Evolutionary conservation across 2,329 filamentous ascomycete species (phyloP), one percentile per base, ranked within the genome.

Genomic region (Alternaria viburni): DNA sequence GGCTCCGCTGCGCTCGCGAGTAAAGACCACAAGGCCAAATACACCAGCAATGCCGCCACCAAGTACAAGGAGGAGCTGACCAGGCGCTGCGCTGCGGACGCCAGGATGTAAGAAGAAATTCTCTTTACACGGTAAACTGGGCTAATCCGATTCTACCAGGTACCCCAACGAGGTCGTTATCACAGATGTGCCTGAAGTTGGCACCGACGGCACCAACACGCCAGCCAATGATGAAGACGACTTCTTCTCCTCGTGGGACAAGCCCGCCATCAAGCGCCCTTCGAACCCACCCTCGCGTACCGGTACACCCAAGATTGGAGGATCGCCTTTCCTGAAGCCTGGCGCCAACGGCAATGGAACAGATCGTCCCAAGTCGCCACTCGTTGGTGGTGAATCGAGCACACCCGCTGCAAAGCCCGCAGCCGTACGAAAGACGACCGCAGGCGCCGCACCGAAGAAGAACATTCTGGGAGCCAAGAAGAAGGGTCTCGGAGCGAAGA

Each of bases 191-290:
- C 82, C 83, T 59, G 85, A 86, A 23, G 83, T 86, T 52, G 72
- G 77, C 47, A 83, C 83, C 57, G 90, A 93, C 64, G 90, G 88
- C 69, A 85, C 88, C 41, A 88, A 86, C 69, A 96, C 93, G 11
- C 92, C 94, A n/a, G 87, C 91, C 49, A 91, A 89, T 70, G 93
- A 97, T 70, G 90, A 91, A 19, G 94, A 97, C 76, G 96, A 98
- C 79, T 99, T 99, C 86, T 99, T 99, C 83, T 97, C 95, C 10
- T 97, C 93, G 1, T 99, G 95, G 96, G 96, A 98, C 77, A 97
- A 98, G 84, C 96, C 96, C 21, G 88, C 93, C 5, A 96, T 99
- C 83, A 99, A 98, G 86, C 90, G 93, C 73, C 95, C 95, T 36
- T 97, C 93, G 68, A 97, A 97, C 70, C 95, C 96, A 15, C 88